A percentile compares a stretch with the other conserved stretches of the same genome.
phyloP scores from a whole-genome alignment of 176 grass and related monocot species.

The Eremochloa ophiuroides region DNA sequence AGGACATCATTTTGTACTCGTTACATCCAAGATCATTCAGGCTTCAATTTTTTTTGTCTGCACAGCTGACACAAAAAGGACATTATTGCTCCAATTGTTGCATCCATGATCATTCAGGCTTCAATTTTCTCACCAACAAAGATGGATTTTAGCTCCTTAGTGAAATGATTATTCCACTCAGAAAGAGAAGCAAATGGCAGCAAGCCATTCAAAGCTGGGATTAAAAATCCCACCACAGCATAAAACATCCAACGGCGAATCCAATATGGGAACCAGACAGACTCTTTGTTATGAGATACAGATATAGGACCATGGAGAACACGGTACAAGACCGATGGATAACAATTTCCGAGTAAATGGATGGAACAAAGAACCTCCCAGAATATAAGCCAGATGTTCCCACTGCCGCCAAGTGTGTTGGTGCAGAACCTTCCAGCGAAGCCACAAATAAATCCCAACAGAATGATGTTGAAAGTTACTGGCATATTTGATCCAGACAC shows the following conservation, averaged over 20 bases:
- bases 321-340: constrained; percentile 50
- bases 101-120: constrained; percentile 32
- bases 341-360: constrained; percentile 77
- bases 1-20: background rate
- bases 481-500: constrained; percentile 65
- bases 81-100: background rate
- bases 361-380: constrained; percentile 74
- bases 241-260: constrained; percentile 67
- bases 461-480: constrained; percentile 72
- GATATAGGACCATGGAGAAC: constrained; percentile 71
- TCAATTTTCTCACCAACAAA: constrained; percentile 40
- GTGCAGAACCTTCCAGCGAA: constrained; percentile 72
- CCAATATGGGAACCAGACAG: constrained; percentile 48
- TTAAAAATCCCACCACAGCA: constrained; percentile 48
- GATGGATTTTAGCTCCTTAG: constrained; percentile 27
- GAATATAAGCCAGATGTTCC: constrained; percentile 71
- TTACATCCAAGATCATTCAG: constrained; percentile 21
- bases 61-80: background rate
- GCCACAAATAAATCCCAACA: constrained; percentile 76
- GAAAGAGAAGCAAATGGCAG: constrained; percentile 73
- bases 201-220: constrained; percentile 66
- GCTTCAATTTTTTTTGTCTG: constrained; percentile 24
- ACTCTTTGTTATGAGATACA: constrained; percentile 27
- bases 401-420: constrained; percentile 65
- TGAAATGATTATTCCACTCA: constrained; percentile 61